Evolutionary conservation across 179 eudicot genomes (phyloP), one percentile per base, ranked within the genome.

Genomic region (Nepenthes alata): DNA sequence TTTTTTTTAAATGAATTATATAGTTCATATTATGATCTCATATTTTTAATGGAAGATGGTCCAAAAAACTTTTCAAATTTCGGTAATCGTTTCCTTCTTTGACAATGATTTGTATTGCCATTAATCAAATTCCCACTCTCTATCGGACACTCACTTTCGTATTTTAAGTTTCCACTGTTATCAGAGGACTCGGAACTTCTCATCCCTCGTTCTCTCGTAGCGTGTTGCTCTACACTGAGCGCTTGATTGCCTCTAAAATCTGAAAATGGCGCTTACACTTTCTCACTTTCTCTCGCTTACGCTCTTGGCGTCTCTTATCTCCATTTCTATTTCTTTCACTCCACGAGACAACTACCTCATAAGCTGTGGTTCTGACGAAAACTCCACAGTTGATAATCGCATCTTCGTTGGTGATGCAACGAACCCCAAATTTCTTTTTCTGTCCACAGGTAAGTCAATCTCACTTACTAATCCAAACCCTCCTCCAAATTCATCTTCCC

Each of bases 311-410:
- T 13, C 35, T 2, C 13, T 37, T 14, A 6, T 37, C 37, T 65
- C 52, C 14, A 57, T 9, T 14, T 65, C 78, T 41, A 12, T 57
- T 15, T 64, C 78, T 53, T 82, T 72, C 71, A 70, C 75, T 1
- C 87, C 87, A 2, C 61, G 25, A 38, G 78, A 81, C 36, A 79
- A 83, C 65, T 75, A 77, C 71, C 81, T 87, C 47, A 57, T 89
- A 64, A 72, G 67, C 66, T 89, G 95, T 62, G 91, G 95, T 55
- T 89, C 95, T 57, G 77, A 57, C 75, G 38, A 67, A 3, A 80
- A 71, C 11, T 15, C 44, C 5, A 65, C 63, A 3, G 57, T 80
- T 50, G 82, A 82, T 55, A 70, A 67, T 39, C 79, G 94, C 53
- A 48, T 58, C 45, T 88, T 88, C 47, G 5, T 77, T 10, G 94